phyloP scores from a whole-genome alignment of 208 protist genomes.

The Naegleria fowleri region DNA sequence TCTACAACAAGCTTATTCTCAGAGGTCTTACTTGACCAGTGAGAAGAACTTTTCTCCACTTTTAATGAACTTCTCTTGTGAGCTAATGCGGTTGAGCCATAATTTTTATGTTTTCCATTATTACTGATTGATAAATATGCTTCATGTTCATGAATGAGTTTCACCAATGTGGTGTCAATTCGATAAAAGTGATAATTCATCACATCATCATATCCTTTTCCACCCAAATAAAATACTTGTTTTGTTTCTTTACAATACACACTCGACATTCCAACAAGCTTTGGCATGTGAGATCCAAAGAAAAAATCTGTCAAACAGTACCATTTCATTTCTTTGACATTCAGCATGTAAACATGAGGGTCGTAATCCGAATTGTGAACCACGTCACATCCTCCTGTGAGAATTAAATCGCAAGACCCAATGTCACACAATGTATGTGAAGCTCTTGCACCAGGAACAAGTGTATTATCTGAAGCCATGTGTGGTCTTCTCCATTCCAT shows the following conservation, averaged over 20 bases:
- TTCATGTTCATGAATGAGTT: too few relatives aligned
- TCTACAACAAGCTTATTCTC: too few relatives aligned
- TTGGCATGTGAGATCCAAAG: slow-evolving; percentile 17
- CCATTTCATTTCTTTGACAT: background rate
- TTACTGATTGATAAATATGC: too few relatives aligned
- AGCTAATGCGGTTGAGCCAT: too few relatives aligned
- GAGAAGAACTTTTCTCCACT: too few relatives aligned
- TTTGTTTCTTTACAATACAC: background rate
- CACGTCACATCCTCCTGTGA: background rate
- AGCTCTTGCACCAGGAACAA: background rate
- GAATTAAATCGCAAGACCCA: background rate
- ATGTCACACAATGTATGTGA: background rate
- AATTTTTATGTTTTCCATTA: too few relatives aligned
- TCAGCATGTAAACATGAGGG: background rate
- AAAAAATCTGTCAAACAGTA: background rate
- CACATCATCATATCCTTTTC: background rate
- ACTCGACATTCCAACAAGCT: background rate
- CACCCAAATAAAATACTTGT: slow-evolving; percentile 14
- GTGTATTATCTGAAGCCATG: background rate
- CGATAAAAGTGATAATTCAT: background rate
- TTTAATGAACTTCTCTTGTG: too few relatives aligned
- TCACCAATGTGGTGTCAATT: too few relatives aligned
- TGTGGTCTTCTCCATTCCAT: background rate
- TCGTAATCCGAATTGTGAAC: background rate
- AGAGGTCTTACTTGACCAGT: too few relatives aligned